Evolutionary conservation across 306 rosid genomes (phyloP), one percentile per base, ranked within the genome.

Genomic region (Sechiopsis laciniata): DNA sequence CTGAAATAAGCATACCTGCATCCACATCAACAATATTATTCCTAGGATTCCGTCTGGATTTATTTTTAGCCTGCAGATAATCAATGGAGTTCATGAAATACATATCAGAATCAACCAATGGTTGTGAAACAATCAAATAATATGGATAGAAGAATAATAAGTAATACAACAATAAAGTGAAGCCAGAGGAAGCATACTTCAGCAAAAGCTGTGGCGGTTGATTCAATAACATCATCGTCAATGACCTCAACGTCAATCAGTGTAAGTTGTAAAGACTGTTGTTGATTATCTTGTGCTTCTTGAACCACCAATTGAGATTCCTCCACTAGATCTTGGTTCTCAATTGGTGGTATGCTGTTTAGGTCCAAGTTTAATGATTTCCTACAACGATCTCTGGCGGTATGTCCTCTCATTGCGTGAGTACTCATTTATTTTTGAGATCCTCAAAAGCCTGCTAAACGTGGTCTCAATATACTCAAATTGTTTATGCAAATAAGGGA

Each of bases 161-260:
- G 16, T 46, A 3, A 56, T 5, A 68, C 48, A 64, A 70, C 72
- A 76, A 50, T 71, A 54, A 70, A 19, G 68, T 55, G 4, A 55
- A 22, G 68, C 26, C 10, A 60, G 6, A 21, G 55, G 62, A 72
- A 55, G 74, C 69, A 69, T 83, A 88, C 99, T 84, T 91, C 91
- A 10, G 89, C 90, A 85, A 94, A 86, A 74, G 97, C 99, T 76
- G 83, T 85, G 2, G 95, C 91, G 16, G 87, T 79, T 55, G 96
- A 88, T 84, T 85, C 94, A 74, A 88, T 51, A 74, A 89, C 91
- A 85, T 93, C 98, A 50, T 90, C 99, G 60, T 94, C 99, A 74
- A 86, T 79, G 80, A 89, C 95, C 74, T 91, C 99, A 72, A 94
- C 88, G 78, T 94, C 96, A 77, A 94, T 89, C 76, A 26, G 67